Evolutionary conservation across 2,329 filamentous ascomycete genomes (phyloP).

Genomic region (Xylariomycetidae sp.): DNA sequence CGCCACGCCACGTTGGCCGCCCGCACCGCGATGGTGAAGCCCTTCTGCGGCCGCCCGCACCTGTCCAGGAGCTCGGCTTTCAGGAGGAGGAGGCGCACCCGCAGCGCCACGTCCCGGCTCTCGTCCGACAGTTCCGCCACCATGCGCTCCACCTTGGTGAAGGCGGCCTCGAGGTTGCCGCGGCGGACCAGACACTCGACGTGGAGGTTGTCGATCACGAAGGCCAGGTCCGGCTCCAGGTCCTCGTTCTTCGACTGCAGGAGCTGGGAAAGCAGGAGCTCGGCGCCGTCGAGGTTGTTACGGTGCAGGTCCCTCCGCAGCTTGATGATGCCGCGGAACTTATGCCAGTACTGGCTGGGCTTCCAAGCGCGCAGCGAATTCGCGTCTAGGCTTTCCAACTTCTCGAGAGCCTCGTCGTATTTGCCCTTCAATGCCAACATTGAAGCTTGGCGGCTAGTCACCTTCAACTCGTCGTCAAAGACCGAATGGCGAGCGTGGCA

Average conservation of each 20-base stretch:
- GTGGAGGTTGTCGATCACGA: conserved; percentile 45
- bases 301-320: conserved; percentile 56
- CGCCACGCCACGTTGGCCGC: conserved; percentile 70
- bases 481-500: conserved; percentile 56
- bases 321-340: conserved; percentile 61
- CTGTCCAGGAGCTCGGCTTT: conserved; percentile 67
- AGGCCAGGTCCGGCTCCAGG: conserved; percentile 46
- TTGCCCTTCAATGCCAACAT: conserved; percentile 60
- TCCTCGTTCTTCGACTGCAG: conserved; percentile 46
- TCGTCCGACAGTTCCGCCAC: conserved; percentile 36
- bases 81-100: conserved; percentile 63
- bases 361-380: conserved; percentile 67
- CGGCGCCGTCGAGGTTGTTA: conserved; percentile 45
- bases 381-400: conserved; percentile 53
- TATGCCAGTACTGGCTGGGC: conserved; percentile 66
- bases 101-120: conserved; percentile 53
- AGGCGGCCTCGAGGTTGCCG: conserved; percentile 41
- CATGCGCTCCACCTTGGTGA: conserved; percentile 40
- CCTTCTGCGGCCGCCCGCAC: conserved; percentile 64
- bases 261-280: conserved; percentile 44
- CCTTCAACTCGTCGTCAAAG: conserved; percentile 73
- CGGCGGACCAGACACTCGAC: conserved; percentile 45
- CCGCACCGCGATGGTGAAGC: conserved; percentile 69
- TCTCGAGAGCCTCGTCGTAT: conserved; percentile 61
- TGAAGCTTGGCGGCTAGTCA: conserved; percentile 65